Evolutionary conservation across 148 eudicot species (phyloP).

Genomic region (Rhododendron griersonianum): DNA sequence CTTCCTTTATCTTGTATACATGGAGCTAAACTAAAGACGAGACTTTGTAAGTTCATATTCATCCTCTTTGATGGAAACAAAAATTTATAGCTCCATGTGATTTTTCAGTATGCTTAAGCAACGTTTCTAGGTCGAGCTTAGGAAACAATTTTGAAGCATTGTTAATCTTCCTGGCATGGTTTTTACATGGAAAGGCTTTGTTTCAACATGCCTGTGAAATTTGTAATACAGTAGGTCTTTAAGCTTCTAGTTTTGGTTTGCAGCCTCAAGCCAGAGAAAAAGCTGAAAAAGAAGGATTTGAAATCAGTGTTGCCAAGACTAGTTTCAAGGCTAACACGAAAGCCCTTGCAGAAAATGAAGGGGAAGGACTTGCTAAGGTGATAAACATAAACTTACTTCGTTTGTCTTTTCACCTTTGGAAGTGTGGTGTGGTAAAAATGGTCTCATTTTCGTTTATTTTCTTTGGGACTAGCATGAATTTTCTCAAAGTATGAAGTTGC

Average conservation of each 20-base stretch:
- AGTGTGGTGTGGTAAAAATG: neutral
- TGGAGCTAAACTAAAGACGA: neutral
- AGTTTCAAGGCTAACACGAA: constrained; percentile 99
- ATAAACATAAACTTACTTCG: constrained; percentile 14
- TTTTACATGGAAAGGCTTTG: neutral
- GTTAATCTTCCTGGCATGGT: neutral
- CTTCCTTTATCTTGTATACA: neutral
- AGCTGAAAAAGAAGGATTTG: constrained; percentile 91
- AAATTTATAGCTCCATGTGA: neutral
- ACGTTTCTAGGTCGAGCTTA: neutral
- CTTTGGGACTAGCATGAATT: neutral
- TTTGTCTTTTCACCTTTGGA: neutral
- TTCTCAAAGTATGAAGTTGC: neutral
- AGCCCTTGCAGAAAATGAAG: constrained; percentile 99
- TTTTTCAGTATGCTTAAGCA: neutral
- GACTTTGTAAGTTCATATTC: neutral
- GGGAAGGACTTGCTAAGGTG: constrained; percentile 98
- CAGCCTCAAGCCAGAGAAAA: constrained; percentile 99
- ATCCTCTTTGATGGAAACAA: neutral
- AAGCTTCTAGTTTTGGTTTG: constrained; percentile 13
- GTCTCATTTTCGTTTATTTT: neutral
- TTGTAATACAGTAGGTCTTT: neutral
- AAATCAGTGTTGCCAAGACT: constrained; percentile 79
- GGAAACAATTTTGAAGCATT: neutral
- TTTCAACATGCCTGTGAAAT: neutral